phyloP scores from a whole-genome alignment of 2,329 filamentous ascomycete species.

The Furcasterigmium sp. region DNA sequence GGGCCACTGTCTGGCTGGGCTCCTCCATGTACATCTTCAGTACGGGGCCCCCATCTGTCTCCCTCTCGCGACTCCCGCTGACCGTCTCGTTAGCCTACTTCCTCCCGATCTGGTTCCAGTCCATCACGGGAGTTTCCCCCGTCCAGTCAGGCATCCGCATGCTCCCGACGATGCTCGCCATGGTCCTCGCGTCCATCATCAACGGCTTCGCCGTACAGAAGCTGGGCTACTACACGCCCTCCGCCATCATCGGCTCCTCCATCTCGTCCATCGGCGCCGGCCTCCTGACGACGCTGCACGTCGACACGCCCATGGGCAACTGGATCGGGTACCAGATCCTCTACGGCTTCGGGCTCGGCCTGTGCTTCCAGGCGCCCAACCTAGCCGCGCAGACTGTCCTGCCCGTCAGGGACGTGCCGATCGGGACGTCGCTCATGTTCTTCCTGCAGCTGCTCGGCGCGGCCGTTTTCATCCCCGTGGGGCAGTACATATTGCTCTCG shows the following conservation, averaged over 20 bases:
- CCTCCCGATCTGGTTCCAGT: conserved; percentile 41
- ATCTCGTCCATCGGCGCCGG: conserved; percentile 31
- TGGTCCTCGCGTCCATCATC: conserved; percentile 26
- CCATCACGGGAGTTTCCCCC: conserved; percentile 32
- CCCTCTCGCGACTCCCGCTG: too few species aligned
- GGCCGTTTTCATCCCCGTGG: conserved; percentile 45
- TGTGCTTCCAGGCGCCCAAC: conserved; percentile 36
- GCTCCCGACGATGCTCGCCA: conserved; percentile 31
- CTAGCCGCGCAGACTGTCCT: conserved; percentile 41
- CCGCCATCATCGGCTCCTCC: conserved; percentile 30
- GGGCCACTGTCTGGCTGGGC: conserved; percentile 40
- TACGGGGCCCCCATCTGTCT: too few species aligned
- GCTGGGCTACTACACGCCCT: conserved; percentile 39
- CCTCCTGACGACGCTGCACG: conserved; percentile 33
- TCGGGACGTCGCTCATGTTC: conserved; percentile 39
- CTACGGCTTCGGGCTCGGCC: conserved; percentile 34
- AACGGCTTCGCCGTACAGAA: conserved; percentile 27
- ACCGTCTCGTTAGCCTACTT: conserved; percentile 30
- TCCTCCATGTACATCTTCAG: conserved; percentile 33
- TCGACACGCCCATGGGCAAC: conserved; percentile 22
- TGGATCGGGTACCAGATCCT: conserved; percentile 42
- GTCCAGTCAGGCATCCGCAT: conserved; percentile 34
- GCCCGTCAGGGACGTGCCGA: conserved; percentile 34
- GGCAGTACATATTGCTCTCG: conserved; percentile 46
- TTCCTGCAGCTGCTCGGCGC: conserved; percentile 38